Evolutionary conservation across 371 early-diverging fungal genomes (phyloP), one percentile per base, ranked within the genome.

Genomic region (Mucor circinelloides): DNA sequence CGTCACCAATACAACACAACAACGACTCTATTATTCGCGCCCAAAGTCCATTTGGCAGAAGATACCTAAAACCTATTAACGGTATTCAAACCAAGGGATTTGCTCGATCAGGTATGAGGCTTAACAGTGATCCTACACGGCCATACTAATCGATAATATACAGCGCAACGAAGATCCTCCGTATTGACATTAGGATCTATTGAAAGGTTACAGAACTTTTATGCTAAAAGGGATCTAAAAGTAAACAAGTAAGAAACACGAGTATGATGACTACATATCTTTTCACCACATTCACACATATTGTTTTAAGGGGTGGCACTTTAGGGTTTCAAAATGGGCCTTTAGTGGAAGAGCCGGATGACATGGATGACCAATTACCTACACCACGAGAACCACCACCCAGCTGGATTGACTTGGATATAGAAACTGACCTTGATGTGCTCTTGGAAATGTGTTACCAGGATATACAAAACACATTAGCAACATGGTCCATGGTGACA

Each of bases 151-250:
- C 25, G 12, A 25, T 10, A 2, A 13, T 12, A 50, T 46, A 32
- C 55, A 83, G 83, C 83, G 6, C 77, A 79, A 69, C 66, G 83
- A 58, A 72, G 83, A 63, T 79, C 81, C 3, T 83, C 83, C n/a
- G 81, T 83, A 1, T 59, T 79, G 31, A 83, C 83, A 15, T 60
- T 83, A 15, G 81, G 83, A 10, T 76, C 79, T 27, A 83, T 83
- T 61, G 83, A 81, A 59, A 71, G 83, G 15, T 56, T 83, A 25
- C 83, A 83, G 61, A 73, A 80, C 46, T 83, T 83, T 72, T 83
- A 83, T 64, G 81, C 81, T 12, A 77, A 76, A 62, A 73, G 69
- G 58, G 81, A 81, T 0, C 69, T 83, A 23, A 74, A 79, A 70
- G 71, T 77, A 58, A 83, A 83, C 79, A 83, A 83, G 83, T 80